Base-by-base conservation (phyloP, 306 rosid species). In the Quercus aquifolioides region DNA sequence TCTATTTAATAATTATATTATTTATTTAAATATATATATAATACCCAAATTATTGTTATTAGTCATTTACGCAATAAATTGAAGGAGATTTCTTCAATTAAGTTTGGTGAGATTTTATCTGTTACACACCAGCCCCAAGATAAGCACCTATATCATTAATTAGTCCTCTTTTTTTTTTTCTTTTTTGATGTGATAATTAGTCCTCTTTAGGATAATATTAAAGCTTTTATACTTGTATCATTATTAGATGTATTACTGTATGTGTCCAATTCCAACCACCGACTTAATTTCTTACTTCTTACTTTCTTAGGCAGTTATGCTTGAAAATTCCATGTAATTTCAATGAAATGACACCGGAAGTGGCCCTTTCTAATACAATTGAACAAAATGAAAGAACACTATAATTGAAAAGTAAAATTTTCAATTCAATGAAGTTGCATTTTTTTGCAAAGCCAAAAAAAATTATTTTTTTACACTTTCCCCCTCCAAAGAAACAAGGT, bases 391-490 rank as follows among this genome's bases (percentile, higher is more conserved):
- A 30, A 71, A 58, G 20, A 79, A 60, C 56, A 68, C 21, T 7
- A 41, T 41, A 82, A 80, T 11, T 60, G 84, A 76, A 77, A 79
- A 65, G 63, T 65, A 84, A 60, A 74, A 62, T 46, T 28, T 74
- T 84, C 80, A 74, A 80, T 85, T 81, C 75, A 77, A 63, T 76
- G 80, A 70, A 54, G 77, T 84, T 74, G 79, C 84, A n/a, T 55
- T 77, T 90, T 55, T 79, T 90, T 76, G 17, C 64, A 70, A 57
- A 31, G 82, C 54, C 76, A 19, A 73, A 74, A 80, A 87, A 91
- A 87, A 89, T 89, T 89, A 89, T 89, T 88, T 85, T n/a, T 89
- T 88, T 84, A 89, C 89, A 87, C 7, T 79, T 13, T 49, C 54
- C 74, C 68, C 78, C 46, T 51, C 85, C 76, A 79, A 73, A 49